Base-by-base conservation (phyloP, 1,284 basidiomycete genomes). In the Schizophyllum amplum region DNA sequence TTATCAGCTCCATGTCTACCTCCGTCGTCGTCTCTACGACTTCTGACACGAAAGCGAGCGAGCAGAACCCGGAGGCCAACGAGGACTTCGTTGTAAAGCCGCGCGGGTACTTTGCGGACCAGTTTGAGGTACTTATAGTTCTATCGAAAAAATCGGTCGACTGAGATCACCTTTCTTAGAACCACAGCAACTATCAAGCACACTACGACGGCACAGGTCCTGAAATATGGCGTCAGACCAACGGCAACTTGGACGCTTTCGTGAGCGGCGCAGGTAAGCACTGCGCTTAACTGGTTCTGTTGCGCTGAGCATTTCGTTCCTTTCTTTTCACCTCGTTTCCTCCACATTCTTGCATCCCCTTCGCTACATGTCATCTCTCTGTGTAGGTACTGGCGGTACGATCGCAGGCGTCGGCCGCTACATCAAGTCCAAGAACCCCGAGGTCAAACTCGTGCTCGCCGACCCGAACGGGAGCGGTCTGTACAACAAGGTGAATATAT, bases 381-480 rank as follows among this genome's bases (percentile, higher is more conserved):
- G 11, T 24, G 47, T 22, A 60, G 90, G 93, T 15, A 99, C 96
- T 0, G 97, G 97, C 4, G 97, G 97, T 2, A 98, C 96, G 0
- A 83, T 99, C 46, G 87, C 93, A 0, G 97, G 96, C 0, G 83
- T 82, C 1, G 93, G 92, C 0, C 80, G 77, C 49, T 97, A 81
- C 66, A 74, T 99, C 52, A 97, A 88, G 69, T 80, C 79, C 20
- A 81, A 83, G 74, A 77, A 86, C 54, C 72, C 80, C 46, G 74
- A 81, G 55, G 67, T 93, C 53, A 67, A 81, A n/a, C 78, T 97
- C 13, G 85, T 89, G 3, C 77, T 98, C 27, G 83, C 92, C 1
- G 96, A 99, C 73, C 95, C 95, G 0, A 90, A 95, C 66, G 96
- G 96, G 1, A 95, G 92, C 61, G 96, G 97, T 0, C 73, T 99